These are phyloP conservation scores for Xylariales sp. DNA, from an alignment of 2,329 filamentous ascomycete genomes.

Conservation along the genomic window DNA sequence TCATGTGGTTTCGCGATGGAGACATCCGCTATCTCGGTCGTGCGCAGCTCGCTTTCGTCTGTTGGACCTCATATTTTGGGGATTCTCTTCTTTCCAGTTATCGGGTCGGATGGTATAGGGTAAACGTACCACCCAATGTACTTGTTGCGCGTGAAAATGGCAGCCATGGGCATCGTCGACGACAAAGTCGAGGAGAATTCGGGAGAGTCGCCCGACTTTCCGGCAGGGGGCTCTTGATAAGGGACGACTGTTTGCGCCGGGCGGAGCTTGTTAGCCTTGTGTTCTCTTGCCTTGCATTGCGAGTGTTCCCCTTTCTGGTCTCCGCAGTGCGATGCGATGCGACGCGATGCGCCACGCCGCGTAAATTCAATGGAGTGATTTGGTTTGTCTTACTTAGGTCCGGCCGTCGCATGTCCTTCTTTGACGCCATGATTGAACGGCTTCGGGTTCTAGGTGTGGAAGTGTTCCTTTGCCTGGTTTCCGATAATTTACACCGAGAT, in stretches of 20 bases:
- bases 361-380: slow-evolving; percentile 13
- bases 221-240: slow-evolving; percentile 77
- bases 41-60: not conserved
- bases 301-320: not conserved
- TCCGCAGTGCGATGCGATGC: not conserved
- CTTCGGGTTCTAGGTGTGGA: not conserved
- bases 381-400: slow-evolving; percentile 72
- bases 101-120: not conserved
- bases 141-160: slow-evolving; percentile 93
- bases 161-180: slow-evolving; percentile 93
- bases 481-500: not conserved
- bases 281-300: not conserved
- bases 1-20: too few species aligned
- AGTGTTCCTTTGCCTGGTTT: not conserved
- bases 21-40: too few species aligned
- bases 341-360: slow-evolving; percentile 25
- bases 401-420: slow-evolving; percentile 79
- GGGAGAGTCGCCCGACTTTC: slow-evolving; percentile 68
- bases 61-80: too few species aligned
- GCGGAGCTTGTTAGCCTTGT: slow-evolving; percentile 11
- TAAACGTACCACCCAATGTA: slow-evolving; percentile 68
- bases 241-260: slow-evolving; percentile 75
- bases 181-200: slow-evolving; percentile 79
- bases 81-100: not conserved
- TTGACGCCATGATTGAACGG: slow-evolving; percentile 63